Base-by-base conservation (phyloP, 1,139 yeast species). In the Pichia inconspicua region DNA sequence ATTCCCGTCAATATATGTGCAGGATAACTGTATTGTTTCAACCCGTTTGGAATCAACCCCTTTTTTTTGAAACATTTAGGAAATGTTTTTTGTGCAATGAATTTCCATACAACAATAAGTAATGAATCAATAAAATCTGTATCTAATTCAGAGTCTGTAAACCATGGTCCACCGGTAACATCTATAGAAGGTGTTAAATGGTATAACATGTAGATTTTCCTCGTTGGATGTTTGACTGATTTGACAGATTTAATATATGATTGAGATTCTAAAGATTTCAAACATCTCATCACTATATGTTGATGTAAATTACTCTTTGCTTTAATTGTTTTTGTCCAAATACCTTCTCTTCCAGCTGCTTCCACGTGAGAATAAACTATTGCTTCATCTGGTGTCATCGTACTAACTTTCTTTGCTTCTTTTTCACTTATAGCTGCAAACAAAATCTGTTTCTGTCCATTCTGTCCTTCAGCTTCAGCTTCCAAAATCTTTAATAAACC, bases 151-250 rank as follows among this genome's bases (percentile, higher is more conserved):
- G 90, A 81, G 63, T 94, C 98, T 0, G 97, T 89, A 65, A 90
- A 94, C 98, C 98, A 92, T 3, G 98, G 98, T 1, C 98, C 99
- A 53, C 99, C 99, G 0, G 98, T 92, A 41, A 92, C 94, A 58
- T 90, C 97, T 36, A 87, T 81, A 5, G 95, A 84, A 9, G 99
- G 99, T 63, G 88, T 96, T 57, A 94, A 69, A 60, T 88, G 84
- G 64, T 89, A 90, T 52, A 94, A 73, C 97, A 92, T 92, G 67
- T 89, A 94, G 40, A 92, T 92, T 65, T 92, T 94, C 57, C 98
- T 75, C 4, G 97, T 92, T n/a, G 97, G 97, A 63, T 80, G 85
- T 63, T 89, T 92, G 27, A 94, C 98, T 15, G 89, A 81, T 65
- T 92, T 92, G 63, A 92, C 89, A 50, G 88, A 78, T 64, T 92